A percentile compares a stretch with the other conserved stretches of the same genome.
Evolutionary conservation across 805 yeast genomes (phyloP).

Genomic region (Ogataea pilisensis): DNA sequence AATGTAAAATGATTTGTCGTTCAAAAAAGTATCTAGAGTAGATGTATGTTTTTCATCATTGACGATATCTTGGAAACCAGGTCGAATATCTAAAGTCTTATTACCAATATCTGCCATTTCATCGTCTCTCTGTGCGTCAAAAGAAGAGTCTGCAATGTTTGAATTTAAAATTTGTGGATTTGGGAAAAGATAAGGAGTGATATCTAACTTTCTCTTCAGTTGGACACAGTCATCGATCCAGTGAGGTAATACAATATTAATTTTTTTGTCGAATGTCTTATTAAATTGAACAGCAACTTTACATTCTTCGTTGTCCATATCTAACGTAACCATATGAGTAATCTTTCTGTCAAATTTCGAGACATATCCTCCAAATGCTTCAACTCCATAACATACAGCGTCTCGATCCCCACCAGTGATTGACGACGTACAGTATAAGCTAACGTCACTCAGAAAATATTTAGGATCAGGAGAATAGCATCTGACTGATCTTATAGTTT

Average conservation of each 20-base stretch:
- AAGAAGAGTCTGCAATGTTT: slow-evolving; percentile 10
- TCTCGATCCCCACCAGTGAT: slow-evolving; percentile 57
- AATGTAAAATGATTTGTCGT: slow-evolving; percentile 45
- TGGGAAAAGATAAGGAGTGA: slow-evolving; percentile 48
- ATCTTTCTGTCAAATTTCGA: slow-evolving; percentile 65
- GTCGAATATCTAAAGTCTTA: slow-evolving; percentile 7
- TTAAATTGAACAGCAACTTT: slow-evolving; percentile 24
- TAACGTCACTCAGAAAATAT: slow-evolving; percentile 57
- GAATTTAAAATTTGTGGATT: slow-evolving; percentile 21
- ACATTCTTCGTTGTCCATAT: slow-evolving; percentile 49
- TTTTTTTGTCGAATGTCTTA: slow-evolving; percentile 33
- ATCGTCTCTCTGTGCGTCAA: slow-evolving; percentile 2
- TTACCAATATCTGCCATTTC: slow-evolving; percentile 8
- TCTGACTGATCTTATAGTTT: slow-evolving; percentile 45
- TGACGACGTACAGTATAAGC: slow-evolving; percentile 49
- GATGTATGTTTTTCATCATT: not conserved
- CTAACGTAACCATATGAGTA: slow-evolving; percentile 69
- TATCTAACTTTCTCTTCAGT: slow-evolving; percentile 46
- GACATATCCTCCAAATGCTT: slow-evolving; percentile 75
- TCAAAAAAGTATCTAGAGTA: slow-evolving; percentile 29
- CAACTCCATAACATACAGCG: slow-evolving; percentile 61
- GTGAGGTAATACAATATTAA: slow-evolving; percentile 65
- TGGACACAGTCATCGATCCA: slow-evolving; percentile 77
- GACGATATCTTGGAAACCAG: slow-evolving; percentile 7
- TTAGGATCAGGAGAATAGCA: slow-evolving; percentile 70